phyloP scores from a whole-genome alignment of 2,329 filamentous ascomycete species.

The Fonsecaea pedrosoi region DNA sequence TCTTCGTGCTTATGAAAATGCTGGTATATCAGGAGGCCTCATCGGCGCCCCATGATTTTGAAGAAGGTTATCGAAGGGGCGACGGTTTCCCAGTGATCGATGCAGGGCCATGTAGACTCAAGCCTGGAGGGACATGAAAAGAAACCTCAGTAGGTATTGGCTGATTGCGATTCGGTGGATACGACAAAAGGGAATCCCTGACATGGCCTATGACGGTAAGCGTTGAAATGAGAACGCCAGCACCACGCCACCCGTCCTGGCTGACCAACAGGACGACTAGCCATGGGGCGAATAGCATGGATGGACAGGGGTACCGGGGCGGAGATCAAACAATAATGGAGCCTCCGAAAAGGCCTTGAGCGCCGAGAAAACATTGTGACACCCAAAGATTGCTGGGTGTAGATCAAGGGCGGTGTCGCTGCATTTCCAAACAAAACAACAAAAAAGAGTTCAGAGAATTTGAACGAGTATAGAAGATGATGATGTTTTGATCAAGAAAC shows the following conservation, averaged over 20 bases:
- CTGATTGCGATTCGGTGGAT: constrained; percentile 5
- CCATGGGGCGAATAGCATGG: not conserved
- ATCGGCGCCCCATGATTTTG: constrained; percentile 5
- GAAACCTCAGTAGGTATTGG: constrained; percentile 4
- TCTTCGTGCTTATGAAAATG: constrained; percentile 16
- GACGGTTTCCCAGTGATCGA: constrained; percentile 3
- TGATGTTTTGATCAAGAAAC: not conserved
- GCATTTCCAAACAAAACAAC: not conserved
- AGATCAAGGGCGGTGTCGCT: not conserved
- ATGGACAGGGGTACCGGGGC: constrained; percentile 6
- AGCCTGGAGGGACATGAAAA: constrained; percentile 17
- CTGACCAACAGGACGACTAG: constrained; percentile 16
- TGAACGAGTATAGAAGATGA: not conserved
- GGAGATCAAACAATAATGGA: constrained; percentile 12
- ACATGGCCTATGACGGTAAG: constrained; percentile 26
- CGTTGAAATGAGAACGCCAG: constrained; percentile 23
- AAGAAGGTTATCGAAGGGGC: constrained; percentile 5
- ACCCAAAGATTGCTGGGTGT: not conserved
- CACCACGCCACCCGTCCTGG: constrained; percentile 17
- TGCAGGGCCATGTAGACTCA: constrained; percentile 18
- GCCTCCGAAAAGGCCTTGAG: constrained; percentile 3
- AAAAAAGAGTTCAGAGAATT: not conserved
- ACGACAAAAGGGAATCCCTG: constrained; percentile 2
- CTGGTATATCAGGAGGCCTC: constrained; percentile 11
- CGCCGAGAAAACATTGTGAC: not conserved